Conservation (phyloP, 2,329 filamentous ascomycete species). For the Lachnellula cervina region DNA sequence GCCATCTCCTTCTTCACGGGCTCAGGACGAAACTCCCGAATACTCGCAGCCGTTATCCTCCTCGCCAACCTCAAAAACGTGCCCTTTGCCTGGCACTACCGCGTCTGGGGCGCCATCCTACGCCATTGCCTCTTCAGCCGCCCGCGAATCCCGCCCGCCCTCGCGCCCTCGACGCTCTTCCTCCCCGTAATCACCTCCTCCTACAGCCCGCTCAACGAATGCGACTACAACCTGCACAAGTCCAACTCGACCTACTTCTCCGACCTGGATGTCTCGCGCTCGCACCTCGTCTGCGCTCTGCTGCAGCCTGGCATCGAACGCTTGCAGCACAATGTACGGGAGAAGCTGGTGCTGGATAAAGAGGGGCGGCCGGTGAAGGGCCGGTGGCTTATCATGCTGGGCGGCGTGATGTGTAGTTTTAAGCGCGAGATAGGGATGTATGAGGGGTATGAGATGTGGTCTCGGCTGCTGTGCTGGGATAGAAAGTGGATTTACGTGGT, state of each 20-base stretch:
- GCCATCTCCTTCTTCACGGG: conserved; percentile 26
- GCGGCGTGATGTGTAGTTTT: conserved; percentile 69
- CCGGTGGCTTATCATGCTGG: conserved; percentile 59
- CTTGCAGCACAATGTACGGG: conserved; percentile 45
- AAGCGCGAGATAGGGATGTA: conserved; percentile 68
- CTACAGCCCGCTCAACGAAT: conserved; percentile 57
- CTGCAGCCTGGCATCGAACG: conserved; percentile 53
- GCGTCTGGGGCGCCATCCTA: conserved; percentile 43
- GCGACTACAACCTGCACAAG: conserved; percentile 70
- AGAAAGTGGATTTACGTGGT: conserved; percentile 72
- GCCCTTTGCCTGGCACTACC: conserved; percentile 54
- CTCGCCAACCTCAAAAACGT: conserved; percentile 53
- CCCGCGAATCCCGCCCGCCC: conserved; percentile 31
- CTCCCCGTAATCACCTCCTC: conserved; percentile 54
- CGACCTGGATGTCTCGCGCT: conserved; percentile 69
- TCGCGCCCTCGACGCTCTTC: conserved; percentile 46
- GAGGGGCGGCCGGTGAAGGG: conserved; percentile 46
- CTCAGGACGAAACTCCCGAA: conserved; percentile 29
- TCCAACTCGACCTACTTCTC: conserved; percentile 67
- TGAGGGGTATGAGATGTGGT: conserved; percentile 69
- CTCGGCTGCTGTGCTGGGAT: conserved; percentile 67
- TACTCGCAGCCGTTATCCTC: conserved; percentile 34
- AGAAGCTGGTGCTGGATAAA: conserved; percentile 41
- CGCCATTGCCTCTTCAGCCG: conserved; percentile 40
- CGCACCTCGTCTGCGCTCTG: conserved; percentile 70